A percentile compares a stretch with the other conserved stretches of the same genome.
phyloP scores from a whole-genome alignment of 1,284 basidiomycete genomes.

The Ceratobasidium sp. region DNA sequence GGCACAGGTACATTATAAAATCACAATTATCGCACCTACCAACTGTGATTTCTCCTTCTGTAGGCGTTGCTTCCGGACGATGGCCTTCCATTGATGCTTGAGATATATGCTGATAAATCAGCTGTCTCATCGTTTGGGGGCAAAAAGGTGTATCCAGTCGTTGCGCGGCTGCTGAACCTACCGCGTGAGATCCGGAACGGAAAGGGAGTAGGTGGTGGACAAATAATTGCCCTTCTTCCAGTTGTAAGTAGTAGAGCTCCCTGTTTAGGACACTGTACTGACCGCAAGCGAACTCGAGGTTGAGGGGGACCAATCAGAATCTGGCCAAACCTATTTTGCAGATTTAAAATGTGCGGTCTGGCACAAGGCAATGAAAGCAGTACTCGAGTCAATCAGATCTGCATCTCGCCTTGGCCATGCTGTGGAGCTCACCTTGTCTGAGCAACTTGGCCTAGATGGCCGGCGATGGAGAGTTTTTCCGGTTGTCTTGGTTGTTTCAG shows the following conservation, averaged over 20 bases:
- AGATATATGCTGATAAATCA: background rate
- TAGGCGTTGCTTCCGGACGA: background rate
- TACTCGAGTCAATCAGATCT: background rate
- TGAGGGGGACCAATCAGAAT: background rate
- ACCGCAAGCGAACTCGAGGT: too few relatives aligned
- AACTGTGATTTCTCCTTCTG: too few relatives aligned
- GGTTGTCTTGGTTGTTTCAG: background rate
- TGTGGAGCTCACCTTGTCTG: background rate
- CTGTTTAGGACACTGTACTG: too few relatives aligned
- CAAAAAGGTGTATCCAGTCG: slow-evolving; percentile 1
- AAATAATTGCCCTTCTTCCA: background rate
- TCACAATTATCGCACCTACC: too few relatives aligned
- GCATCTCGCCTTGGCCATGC: background rate
- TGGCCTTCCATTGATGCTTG: background rate
- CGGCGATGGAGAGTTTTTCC: background rate
- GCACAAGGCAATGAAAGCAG: background rate
- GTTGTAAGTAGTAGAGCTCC: background rate
- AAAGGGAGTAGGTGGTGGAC: background rate
- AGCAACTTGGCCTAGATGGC: background rate
- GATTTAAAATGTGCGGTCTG: background rate
- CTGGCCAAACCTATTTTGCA: background rate
- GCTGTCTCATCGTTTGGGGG: background rate
- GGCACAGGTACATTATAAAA: background rate
- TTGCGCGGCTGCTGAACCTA: background rate
- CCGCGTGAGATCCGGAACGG: background rate